phyloP scores from a whole-genome alignment of 345 rosid species.

The Cardamine occulta region DNA sequence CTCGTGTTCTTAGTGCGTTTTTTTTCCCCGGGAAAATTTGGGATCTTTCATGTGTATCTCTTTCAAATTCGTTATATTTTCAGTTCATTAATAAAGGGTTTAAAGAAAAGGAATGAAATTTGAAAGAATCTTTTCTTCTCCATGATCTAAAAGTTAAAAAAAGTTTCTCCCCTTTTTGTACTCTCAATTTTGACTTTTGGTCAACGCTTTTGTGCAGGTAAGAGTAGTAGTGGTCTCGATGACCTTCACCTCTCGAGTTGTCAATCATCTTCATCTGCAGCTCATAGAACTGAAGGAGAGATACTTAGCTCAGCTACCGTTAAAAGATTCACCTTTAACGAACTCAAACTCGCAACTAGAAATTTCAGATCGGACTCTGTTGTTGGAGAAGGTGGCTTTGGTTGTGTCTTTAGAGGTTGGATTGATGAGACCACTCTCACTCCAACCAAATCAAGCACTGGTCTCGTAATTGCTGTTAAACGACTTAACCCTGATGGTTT shows the following conservation, averaged over 20 bases:
- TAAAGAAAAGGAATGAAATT: slow-evolving; percentile 12
- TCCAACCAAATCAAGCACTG: slow-evolving; percentile 79
- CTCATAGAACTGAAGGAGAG: slow-evolving; percentile 72
- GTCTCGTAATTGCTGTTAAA: slow-evolving; percentile 85
- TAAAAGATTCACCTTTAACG: slow-evolving; percentile 68
- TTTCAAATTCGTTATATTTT: neutral
- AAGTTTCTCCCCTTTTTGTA: neutral
- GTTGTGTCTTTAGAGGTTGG: slow-evolving; percentile 94
- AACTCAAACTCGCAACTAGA: slow-evolving; percentile 81
- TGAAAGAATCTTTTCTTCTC: neutral
- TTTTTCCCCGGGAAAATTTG: neutral
- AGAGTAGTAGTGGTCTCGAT: slow-evolving; percentile 48
- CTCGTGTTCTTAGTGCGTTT: slow-evolving; percentile 56
- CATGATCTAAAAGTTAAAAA: slow-evolving; percentile 17
- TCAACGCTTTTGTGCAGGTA: slow-evolving; percentile 43
- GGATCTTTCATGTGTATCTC: neutral
- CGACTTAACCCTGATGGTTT: slow-evolving; percentile 85
- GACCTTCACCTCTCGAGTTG: slow-evolving; percentile 53
- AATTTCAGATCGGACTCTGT: slow-evolving; percentile 95
- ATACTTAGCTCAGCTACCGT: slow-evolving; percentile 70
- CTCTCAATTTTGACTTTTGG: slow-evolving; percentile 33
- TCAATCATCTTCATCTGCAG: slow-evolving; percentile 51
- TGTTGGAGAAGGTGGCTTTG: slow-evolving; percentile 97
- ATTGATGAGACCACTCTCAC: slow-evolving; percentile 70
- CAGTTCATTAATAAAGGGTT: neutral